phyloP scores from a whole-genome alignment of 2,329 filamentous ascomycete genomes.

The Escovopsis sp. region DNA sequence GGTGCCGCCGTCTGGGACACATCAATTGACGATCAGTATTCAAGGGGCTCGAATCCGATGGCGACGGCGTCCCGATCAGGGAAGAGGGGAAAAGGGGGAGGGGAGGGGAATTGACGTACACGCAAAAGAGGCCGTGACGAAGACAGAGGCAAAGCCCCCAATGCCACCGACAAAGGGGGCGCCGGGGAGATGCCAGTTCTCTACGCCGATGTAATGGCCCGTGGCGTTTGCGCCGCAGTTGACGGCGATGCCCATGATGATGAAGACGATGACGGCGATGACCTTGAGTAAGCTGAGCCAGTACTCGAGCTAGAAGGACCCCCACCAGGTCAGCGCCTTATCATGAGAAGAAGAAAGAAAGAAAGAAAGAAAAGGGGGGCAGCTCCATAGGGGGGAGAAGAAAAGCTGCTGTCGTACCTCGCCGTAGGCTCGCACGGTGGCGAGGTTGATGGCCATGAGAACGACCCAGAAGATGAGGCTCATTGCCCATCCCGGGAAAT shows the following conservation, averaged over 20 bases:
- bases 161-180: slow-evolving; percentile 52
- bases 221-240: slow-evolving; percentile 37
- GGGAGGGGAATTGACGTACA: slow-evolving; percentile 26
- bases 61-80: too few species aligned
- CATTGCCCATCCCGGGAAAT: slow-evolving; percentile 48
- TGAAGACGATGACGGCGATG: slow-evolving; percentile 42
- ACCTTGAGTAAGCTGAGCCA: slow-evolving; percentile 42
- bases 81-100: too few species aligned
- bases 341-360: too few species aligned
- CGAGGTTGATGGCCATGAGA: slow-evolving; percentile 29
- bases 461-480: slow-evolving; percentile 47
- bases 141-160: slow-evolving; percentile 47
- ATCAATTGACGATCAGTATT: not conserved
- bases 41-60: not conserved
- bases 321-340: not conserved
- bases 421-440: slow-evolving; percentile 20
- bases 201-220: slow-evolving; percentile 41
- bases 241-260: slow-evolving; percentile 43
- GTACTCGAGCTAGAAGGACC: slow-evolving; percentile 32
- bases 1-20: slow-evolving; percentile 29
- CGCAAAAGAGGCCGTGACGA: slow-evolving; percentile 41
- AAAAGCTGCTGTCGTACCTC: slow-evolving; percentile 12
- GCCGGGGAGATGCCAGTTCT: slow-evolving; percentile 42
- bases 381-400: not conserved
- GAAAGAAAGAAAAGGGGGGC: not conserved